Base-by-base conservation (phyloP, 306 rosid species). In the Dicorynia guianensis region DNA sequence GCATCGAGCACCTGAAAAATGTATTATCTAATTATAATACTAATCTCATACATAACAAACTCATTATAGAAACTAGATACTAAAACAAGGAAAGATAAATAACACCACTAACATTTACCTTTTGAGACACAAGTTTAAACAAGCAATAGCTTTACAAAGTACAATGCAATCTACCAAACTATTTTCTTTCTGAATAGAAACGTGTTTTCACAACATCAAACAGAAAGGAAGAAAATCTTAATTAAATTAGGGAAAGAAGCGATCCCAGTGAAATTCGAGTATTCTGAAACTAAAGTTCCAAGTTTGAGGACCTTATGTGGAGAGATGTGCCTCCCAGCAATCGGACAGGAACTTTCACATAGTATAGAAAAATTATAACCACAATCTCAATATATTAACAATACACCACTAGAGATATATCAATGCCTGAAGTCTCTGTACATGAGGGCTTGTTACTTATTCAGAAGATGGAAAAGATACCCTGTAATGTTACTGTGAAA, bases 351-450 rank as follows among this genome's bases (percentile, higher is more conserved):
- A 40, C 50, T 72, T 59, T 43, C 36, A 49, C 13, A 52, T 20
- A 15, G 71, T 36, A 64, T 20, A 49, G 49, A 38, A n/a, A 43
- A 79, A 74, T 54, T 48, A 39, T 14, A 15, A 38, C 44, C 15
- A 67, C 58, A 76, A 53, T 34, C 3, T 13, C 0, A 25, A 33
- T 19, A 46, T 53, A 70, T 66, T 63, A 68, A 50, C 69, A 76
- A 63, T 39, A 58, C 43, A 8, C 13, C 10, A 43, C 57, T 46
- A 35, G 60, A 79, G 43, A 79, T 18, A 59, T 76, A 67, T 58
- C n/a, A n/a, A n/a, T 87, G 92, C 98, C 96, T 92, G 93, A 85
- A 85, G 87, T 84, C 97, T 87, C 78, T 87, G 88, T 64, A 58
- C 84, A 70, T 25, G 88, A 86, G 97, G 77, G 79, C 84, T 82